phyloP scores from a whole-genome alignment of 2,329 filamentous ascomycete genomes.

The Grosmannia huntii region DNA sequence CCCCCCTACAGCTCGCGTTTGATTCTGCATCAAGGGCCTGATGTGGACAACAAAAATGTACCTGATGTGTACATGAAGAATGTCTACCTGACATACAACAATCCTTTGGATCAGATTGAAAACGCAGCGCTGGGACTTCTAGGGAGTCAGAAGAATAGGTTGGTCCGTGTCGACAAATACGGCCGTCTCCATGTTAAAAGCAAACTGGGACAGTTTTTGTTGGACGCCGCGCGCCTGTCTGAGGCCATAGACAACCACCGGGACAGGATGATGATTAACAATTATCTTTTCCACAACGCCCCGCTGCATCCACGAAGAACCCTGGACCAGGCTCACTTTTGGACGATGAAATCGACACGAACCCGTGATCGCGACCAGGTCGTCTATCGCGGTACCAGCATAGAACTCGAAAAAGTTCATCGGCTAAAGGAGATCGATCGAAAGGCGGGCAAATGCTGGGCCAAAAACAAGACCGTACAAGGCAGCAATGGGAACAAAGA shows the following conservation, averaged over 20 bases:
- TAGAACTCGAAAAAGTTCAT: neutral
- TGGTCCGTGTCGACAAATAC: neutral
- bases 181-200: neutral
- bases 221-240: slow-evolving; percentile 21
- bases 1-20: neutral
- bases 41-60: neutral
- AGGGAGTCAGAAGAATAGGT: neutral
- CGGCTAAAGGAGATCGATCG: neutral
- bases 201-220: slow-evolving; percentile 14
- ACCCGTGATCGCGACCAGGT: slow-evolving; percentile 29
- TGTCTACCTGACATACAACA: neutral
- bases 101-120: neutral
- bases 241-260: slow-evolving; percentile 23
- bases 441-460: neutral
- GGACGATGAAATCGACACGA: slow-evolving; percentile 25
- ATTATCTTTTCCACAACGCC: slow-evolving; percentile 20
- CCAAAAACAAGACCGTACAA: neutral
- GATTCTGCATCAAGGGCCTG: no score
- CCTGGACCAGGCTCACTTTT: slow-evolving; percentile 32
- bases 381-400: slow-evolving; percentile 24
- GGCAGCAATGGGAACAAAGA: neutral
- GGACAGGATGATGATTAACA: slow-evolving; percentile 21
- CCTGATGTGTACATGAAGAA: no score
- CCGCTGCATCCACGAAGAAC: slow-evolving; percentile 31
- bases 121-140: neutral